Base-by-base conservation (phyloP, 352 stramenopile species). In the Phytophthora cryptogea region DNA sequence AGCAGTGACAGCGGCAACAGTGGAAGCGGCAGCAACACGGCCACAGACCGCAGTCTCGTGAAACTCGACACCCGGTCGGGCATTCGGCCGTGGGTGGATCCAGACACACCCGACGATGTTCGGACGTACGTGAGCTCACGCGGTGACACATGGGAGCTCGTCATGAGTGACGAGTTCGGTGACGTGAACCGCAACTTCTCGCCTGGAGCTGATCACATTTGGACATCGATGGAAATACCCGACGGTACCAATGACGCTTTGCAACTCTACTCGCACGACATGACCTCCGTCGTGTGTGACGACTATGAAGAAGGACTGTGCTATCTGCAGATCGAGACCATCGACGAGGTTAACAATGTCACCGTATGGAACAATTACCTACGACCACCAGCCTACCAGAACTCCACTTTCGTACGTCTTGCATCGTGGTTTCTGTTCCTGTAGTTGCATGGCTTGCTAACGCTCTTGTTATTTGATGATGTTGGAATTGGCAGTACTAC, bases 101-200 rank as follows among this genome's bases (percentile, higher is more conserved):
- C 76, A 1, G 53, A 68, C 31, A 92, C 83, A 7, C 80, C 83
- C 3, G 63, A 69, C 1, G 61, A 85, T 10, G 50, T 61, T 28
- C 69, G 80, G 35, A 54, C 45, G 33, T 86, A 88, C 56, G 52
- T 72, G 43, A 73, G 50, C 2, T 88, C 81, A 10, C 79, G 80
- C 36, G 80, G 81, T 44, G 74, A 76, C 4, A 54, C 26, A 2
- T 89, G 75, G 71, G 52, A 88, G 8, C 68, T 92, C 30, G 69
- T 88, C 5, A 87, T 90, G 71, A 88, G 76, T 43, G 83, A 91
- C 68, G 82, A 90, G 41, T 92, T 92, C 58, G 56, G 65, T 32
- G 20, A 63, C 44, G 35, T 63, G 39, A 69, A 47, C 11, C 76
- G 84, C 26, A 83, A 80, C 44, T 93, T 92, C 54, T 69, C 56